These are phyloP conservation scores for Cryoendolithus antarcticus DNA, from an alignment of 2,329 filamentous ascomycete genomes.

Conservation along the genomic window DNA sequence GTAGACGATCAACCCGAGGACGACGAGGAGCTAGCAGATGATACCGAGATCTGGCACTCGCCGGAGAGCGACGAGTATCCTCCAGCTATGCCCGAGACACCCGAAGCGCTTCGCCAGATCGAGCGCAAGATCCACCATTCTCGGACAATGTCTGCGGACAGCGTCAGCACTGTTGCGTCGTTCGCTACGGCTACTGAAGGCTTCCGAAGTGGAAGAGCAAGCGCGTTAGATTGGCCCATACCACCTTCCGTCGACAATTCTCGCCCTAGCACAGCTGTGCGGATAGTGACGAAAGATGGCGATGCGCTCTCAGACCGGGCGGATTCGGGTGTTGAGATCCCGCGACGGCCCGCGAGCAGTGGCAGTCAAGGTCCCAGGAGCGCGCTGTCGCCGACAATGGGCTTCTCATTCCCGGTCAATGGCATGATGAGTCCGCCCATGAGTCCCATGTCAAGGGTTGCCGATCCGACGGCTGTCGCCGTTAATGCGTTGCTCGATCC, in stretches of 20 bases:
- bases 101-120: conserved; percentile 21
- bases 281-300: not conserved
- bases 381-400: not conserved
- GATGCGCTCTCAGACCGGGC: not conserved
- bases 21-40: conserved; percentile 8
- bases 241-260: not conserved
- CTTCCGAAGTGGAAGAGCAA: conserved; percentile 2
- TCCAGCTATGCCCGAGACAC: conserved; percentile 20
- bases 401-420: too few species aligned
- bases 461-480: conserved; percentile 24
- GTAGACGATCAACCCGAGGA: conserved; percentile 7
- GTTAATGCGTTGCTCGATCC: conserved; percentile 30
- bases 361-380: not conserved
- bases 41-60: too few species aligned
- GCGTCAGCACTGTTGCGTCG: conserved; percentile 47
- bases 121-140: conserved; percentile 24
- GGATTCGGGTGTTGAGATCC: not conserved
- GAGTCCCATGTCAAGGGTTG: conserved; percentile 12
- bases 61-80: conserved; percentile 1
- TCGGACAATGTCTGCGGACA: conserved; percentile 46
- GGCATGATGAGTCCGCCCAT: conserved; percentile 17
- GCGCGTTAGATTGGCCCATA: not conserved
- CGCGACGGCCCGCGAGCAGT: not conserved
- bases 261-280: not conserved
- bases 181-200: conserved; percentile 53